Evolutionary conservation across 2,329 filamentous ascomycete genomes (phyloP).

Genomic region (Colletotrichum agaves): DNA sequence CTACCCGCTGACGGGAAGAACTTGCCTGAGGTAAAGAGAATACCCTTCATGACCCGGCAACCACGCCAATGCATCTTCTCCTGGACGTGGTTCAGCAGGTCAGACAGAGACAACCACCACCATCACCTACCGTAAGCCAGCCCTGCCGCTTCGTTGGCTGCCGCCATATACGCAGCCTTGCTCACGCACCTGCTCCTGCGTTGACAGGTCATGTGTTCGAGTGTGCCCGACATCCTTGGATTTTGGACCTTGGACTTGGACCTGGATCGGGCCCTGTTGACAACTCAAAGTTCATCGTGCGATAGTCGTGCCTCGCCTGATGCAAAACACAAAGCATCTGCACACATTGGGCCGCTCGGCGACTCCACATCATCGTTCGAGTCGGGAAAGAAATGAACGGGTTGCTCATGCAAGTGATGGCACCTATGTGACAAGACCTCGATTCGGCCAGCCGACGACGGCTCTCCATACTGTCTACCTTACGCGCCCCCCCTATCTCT

Average conservation of each 20-base stretch:
- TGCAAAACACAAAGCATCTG: slow-evolving; percentile 10
- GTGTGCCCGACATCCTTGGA: not conserved
- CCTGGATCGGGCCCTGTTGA: not conserved
- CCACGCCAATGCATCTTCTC: slow-evolving; percentile 20
- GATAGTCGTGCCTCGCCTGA: not conserved
- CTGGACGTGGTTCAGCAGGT: not conserved
- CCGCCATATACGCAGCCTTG: not conserved
- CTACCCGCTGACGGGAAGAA: slow-evolving; percentile 17
- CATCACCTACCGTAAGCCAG: not conserved
- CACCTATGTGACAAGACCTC: not conserved
- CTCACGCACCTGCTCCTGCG: slow-evolving; percentile 9
- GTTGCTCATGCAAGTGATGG: not conserved
- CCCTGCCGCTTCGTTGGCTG: not conserved
- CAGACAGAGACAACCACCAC: not conserved
- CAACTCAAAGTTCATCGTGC: no score
- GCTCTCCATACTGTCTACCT: not conserved
- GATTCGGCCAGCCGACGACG: slow-evolving; percentile 21
- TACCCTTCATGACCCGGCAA: slow-evolving; percentile 9
- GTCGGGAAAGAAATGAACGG: not conserved
- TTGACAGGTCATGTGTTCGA: slow-evolving; percentile 17
- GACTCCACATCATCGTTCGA: slow-evolving; percentile 10
- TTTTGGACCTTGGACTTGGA: not conserved
- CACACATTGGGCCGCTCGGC: not conserved
- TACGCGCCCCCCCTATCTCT: no score
- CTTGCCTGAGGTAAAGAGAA: slow-evolving; percentile 23